These are phyloP conservation scores for Thelephora terrestris DNA, from an alignment of 1,284 basidiomycete species.

Conservation along the genomic window DNA sequence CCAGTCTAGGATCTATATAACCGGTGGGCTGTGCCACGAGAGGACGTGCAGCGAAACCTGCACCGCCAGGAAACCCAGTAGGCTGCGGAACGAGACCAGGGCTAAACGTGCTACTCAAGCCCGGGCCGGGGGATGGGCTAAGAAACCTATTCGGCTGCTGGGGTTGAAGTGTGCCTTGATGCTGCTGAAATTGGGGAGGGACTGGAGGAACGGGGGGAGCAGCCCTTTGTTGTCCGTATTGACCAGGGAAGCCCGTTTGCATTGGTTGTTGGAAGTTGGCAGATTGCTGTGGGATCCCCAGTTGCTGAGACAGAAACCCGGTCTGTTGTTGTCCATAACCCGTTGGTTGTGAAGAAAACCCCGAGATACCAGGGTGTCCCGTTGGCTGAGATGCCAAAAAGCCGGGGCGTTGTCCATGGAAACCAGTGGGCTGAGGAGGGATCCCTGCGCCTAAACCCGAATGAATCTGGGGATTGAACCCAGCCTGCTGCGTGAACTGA, in stretches of 20 bases:
- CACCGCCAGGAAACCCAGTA: constrained; percentile 43
- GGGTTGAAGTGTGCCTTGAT: constrained; percentile 22
- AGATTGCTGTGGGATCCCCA: constrained; percentile 32
- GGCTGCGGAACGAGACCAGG: constrained; percentile 39
- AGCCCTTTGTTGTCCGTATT: constrained; percentile 39
- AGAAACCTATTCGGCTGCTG: constrained; percentile 39
- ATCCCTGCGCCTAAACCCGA: constrained; percentile 28
- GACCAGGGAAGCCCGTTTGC: constrained; percentile 24
- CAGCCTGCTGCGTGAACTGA: constrained; percentile 50
- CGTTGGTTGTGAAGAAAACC: constrained; percentile 32
- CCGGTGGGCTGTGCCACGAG: constrained; percentile 74
- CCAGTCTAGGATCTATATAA: constrained; percentile 73
- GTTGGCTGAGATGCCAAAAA: constrained; percentile 32
- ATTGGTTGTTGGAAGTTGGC: constrained; percentile 28
- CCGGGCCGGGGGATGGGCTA: constrained; percentile 31
- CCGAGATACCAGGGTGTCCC: constrained; percentile 23
- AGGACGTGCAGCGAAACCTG: constrained; percentile 24
- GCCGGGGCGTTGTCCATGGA: constrained; percentile 24
- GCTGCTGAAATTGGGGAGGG: constrained; percentile 48
- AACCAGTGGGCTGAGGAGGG: constrained; percentile 31
- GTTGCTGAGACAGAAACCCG: constrained; percentile 28
- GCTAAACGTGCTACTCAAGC: constrained; percentile 11
- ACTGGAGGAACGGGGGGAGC: constrained; percentile 53
- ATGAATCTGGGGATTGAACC: constrained; percentile 39
- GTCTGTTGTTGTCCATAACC: constrained; percentile 28